phyloP scores from a whole-genome alignment of 2,329 filamentous ascomycete genomes.

The Cercospora sp. region DNA sequence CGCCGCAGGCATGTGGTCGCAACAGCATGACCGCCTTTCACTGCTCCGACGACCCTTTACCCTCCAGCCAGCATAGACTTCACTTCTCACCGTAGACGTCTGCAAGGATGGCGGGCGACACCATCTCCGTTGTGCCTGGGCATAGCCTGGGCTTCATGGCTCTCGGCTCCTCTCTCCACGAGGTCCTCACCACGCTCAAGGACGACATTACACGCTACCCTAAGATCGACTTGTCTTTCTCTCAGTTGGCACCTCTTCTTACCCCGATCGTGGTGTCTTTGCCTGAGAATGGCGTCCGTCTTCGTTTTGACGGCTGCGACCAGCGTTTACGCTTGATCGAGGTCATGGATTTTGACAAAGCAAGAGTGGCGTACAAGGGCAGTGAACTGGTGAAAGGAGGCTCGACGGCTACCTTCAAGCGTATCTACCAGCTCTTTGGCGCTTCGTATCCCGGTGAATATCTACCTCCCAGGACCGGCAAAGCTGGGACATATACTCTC shows the following conservation, averaged over 20 bases:
- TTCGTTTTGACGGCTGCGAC: slow-evolving; percentile 91
- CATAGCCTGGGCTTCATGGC: slow-evolving; percentile 57
- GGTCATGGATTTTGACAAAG: slow-evolving; percentile 84
- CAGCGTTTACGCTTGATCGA: slow-evolving; percentile 90
- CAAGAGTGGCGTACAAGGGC: slow-evolving; percentile 76
- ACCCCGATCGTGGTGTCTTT: slow-evolving; percentile 74
- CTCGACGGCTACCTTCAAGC: slow-evolving; percentile 36
- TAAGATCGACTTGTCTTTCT: slow-evolving; percentile 79
- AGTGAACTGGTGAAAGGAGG: slow-evolving; percentile 71
- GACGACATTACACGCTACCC: slow-evolving; percentile 81
- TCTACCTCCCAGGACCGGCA: slow-evolving; percentile 60
- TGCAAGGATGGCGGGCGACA: slow-evolving; percentile 15
- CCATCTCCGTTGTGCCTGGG: slow-evolving; percentile 29
- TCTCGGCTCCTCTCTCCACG: slow-evolving; percentile 87
- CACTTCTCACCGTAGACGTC: slow-evolving; percentile 1
- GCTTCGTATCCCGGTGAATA: slow-evolving; percentile 95
- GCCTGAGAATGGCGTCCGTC: slow-evolving; percentile 79
- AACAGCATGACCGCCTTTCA: slow-evolving; percentile 11
- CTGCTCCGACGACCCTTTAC: slow-evolving; percentile 1
- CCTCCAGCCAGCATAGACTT: neutral
- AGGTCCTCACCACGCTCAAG: slow-evolving; percentile 83
- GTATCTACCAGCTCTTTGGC: slow-evolving; percentile 86
- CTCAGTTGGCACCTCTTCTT: slow-evolving; percentile 69
- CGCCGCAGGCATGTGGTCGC: slow-evolving; percentile 10
- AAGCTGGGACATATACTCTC: slow-evolving; percentile 76